These are phyloP conservation scores for Vigna nakashimae DNA, from an alignment of 306 rosid genomes.

Conservation along the genomic window DNA sequence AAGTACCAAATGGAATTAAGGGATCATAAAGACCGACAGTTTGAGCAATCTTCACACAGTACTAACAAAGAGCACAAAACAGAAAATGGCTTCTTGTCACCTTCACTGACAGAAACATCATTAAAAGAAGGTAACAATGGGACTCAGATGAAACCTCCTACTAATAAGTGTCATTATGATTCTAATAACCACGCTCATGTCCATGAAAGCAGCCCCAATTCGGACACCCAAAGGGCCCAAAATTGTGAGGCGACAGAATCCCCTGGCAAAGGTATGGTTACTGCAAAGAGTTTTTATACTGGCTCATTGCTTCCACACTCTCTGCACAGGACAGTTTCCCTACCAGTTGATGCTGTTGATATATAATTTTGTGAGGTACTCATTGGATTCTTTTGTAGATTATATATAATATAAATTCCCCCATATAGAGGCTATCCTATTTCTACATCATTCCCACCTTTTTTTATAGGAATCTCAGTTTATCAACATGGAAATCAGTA, in stretches of 20 bases:
- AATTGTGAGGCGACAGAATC: conserved; percentile 57
- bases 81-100: conserved; percentile 45
- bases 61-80: conserved; percentile 43
- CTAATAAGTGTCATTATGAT: conserved; percentile 38
- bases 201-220: conserved; percentile 58
- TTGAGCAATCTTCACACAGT: conserved; percentile 47
- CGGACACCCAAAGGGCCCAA: conserved; percentile 56
- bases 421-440: conserved; percentile 49
- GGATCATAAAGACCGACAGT: conserved; percentile 65
- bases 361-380: conserved; percentile 54
- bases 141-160: conserved; percentile 40
- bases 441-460: conserved; percentile 15
- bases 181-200: conserved; percentile 40
- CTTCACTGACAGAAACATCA: conserved; percentile 47
- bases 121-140: conserved; percentile 45
- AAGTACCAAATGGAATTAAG: conserved; percentile 76
- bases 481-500: conserved; percentile 9
- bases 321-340: conserved; percentile 75
- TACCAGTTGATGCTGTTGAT: conserved; percentile 91
- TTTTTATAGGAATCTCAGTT: conserved; percentile 35
- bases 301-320: conserved; percentile 68
- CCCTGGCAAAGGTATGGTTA: conserved; percentile 44
- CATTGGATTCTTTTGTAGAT: conserved; percentile 60
- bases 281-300: conserved; percentile 49
- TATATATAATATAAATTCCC: conserved; percentile 37